A percentile compares a stretch with the other conserved stretches of the same genome.
Evolutionary conservation across 1,284 basidiomycete species (phyloP).

Genomic region (Mrakiaceae sp.): DNA sequence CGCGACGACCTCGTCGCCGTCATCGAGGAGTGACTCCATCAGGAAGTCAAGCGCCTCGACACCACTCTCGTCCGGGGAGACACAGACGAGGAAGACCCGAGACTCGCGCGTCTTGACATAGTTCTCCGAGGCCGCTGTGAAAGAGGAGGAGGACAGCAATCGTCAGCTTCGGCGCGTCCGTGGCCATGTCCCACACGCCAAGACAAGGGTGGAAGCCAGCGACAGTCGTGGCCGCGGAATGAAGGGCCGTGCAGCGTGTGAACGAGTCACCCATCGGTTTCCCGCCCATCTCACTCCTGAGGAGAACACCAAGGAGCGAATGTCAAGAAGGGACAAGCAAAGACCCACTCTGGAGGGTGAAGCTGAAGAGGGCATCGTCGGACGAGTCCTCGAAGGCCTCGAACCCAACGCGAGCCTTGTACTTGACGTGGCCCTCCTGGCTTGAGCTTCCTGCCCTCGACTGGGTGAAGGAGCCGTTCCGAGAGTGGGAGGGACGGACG

Average conservation of each 20-base stretch:
- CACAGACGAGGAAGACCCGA: slow-evolving; percentile 80
- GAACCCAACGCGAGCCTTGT: slow-evolving; percentile 4
- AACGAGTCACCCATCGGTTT: too few species aligned
- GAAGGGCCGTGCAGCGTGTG: too few species aligned
- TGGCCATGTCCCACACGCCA: too few species aligned
- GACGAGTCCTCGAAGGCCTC: slow-evolving; percentile 15
- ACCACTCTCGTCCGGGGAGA: slow-evolving; percentile 79
- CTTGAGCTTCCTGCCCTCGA: too few species aligned
- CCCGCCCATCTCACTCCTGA: too few species aligned
- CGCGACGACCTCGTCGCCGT: slow-evolving; percentile 88
- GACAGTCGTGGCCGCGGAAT: too few species aligned
- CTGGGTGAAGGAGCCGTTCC: too few species aligned
- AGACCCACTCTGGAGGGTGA: slow-evolving; percentile 14
- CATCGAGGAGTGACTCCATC: slow-evolving; percentile 73
- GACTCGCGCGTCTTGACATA: slow-evolving; percentile 70
- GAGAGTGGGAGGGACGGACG: too few species aligned
- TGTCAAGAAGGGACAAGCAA: too few species aligned
- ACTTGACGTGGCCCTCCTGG: too few species aligned
- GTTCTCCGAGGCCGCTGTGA: slow-evolving; percentile 45
- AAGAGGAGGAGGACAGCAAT: background rate
- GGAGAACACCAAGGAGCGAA: background rate
- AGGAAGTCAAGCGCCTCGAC: slow-evolving; percentile 77
- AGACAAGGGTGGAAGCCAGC: too few species aligned
- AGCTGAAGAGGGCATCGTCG: slow-evolving; percentile 15
- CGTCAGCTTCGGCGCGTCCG: background rate